These are phyloP conservation scores for Rhynchospora breviuscula DNA, from an alignment of 176 grass and related monocot genomes.

Conservation along the genomic window DNA sequence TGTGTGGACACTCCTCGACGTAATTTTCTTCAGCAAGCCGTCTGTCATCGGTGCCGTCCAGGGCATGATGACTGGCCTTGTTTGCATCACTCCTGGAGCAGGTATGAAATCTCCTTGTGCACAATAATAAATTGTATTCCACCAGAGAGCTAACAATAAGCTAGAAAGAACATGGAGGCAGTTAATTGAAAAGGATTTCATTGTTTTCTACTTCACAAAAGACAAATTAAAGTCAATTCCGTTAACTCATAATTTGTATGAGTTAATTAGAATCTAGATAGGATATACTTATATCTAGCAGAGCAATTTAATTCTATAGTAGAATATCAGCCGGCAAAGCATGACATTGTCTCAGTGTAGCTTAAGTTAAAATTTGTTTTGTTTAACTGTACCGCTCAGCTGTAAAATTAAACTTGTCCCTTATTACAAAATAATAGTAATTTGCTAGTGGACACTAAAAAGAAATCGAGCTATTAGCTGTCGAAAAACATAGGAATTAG, in stretches of 20 bases:
- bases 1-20: conserved; percentile 54
- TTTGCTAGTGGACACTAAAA: not conserved
- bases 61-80: conserved; percentile 75
- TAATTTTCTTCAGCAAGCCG: conserved; percentile 67
- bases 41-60: conserved; percentile 60
- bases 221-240: not conserved
- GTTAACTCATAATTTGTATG: not conserved
- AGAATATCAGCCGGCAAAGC: not conserved
- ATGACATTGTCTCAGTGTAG: not conserved
- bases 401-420: not conserved
- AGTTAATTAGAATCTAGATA: not conserved
- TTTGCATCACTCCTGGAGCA: conserved; percentile 73
- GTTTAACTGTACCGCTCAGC: not conserved
- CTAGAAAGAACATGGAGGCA: not conserved
- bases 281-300: not conserved
- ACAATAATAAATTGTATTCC: not conserved
- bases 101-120: conserved; percentile 17
- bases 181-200: not conserved
- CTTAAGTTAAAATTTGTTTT: not conserved
- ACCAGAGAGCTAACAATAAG: not conserved
- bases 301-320: not conserved
- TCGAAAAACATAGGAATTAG: not conserved
- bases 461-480: not conserved
- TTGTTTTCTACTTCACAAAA: not conserved
- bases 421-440: not conserved